phyloP scores from a whole-genome alignment of 306 rosid species.

The Crotalaria pallida region DNA sequence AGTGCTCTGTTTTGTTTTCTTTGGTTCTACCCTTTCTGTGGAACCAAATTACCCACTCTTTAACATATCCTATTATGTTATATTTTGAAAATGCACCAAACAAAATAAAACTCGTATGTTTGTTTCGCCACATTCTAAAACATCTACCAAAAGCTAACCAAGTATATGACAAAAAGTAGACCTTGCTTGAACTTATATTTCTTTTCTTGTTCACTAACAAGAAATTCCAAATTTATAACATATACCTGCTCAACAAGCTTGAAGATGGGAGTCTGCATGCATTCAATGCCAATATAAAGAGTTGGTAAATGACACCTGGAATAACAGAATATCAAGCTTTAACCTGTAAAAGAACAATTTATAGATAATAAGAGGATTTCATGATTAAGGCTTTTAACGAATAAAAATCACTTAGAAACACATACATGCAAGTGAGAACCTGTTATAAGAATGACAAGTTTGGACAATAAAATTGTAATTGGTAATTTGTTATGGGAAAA shows the following conservation, averaged over 20 bases:
- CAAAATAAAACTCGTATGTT: no score
- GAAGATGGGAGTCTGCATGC: no score
- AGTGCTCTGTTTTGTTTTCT: no score
- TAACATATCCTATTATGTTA: no score
- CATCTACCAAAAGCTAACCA: no score
- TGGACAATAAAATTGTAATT: neutral
- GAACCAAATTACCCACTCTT: no score
- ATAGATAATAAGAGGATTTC: conserved; percentile 46
- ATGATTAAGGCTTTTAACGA: neutral
- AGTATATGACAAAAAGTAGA: neutral
- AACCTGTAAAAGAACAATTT: conserved; percentile 49
- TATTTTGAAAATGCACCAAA: no score
- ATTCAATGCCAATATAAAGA: no score
- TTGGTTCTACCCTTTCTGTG: no score
- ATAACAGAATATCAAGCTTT: conserved; percentile 63
- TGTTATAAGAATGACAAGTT: neutral
- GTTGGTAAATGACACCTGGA: conserved; percentile 99
- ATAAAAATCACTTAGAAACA: neutral
- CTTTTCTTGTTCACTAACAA: neutral
- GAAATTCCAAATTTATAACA: no score
- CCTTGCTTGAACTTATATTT: neutral
- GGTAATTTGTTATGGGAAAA: neutral
- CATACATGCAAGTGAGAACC: neutral
- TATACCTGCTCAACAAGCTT: no score
- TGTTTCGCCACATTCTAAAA: no score